These are phyloP conservation scores for Tricholoma sp. DNA, from an alignment of 768 basidiomycete genomes.

Conservation along the genomic window DNA sequence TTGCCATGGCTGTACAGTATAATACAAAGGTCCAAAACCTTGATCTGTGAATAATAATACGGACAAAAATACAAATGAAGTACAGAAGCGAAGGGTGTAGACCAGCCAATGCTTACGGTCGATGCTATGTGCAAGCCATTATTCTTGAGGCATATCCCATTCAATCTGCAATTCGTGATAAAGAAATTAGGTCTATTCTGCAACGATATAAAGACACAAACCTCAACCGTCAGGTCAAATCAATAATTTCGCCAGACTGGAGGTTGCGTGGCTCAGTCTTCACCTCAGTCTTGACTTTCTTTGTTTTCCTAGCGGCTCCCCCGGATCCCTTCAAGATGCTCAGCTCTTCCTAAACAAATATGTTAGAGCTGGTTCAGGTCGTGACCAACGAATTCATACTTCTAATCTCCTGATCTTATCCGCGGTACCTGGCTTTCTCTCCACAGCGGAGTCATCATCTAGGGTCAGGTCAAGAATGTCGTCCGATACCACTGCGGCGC, in stretches of 20 bases:
- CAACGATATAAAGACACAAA: not conserved
- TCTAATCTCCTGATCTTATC: not conserved
- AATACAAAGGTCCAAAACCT: no score
- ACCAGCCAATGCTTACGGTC: no score
- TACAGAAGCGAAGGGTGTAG: no score
- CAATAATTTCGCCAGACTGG: no score
- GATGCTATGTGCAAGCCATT: not conserved
- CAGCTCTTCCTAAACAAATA: not conserved
- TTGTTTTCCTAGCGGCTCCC: not conserved
- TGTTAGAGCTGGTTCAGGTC: not conserved
- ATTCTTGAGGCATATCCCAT: no score
- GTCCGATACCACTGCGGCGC: not conserved
- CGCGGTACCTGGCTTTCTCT: not conserved
- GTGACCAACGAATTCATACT: not conserved
- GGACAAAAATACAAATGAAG: no score
- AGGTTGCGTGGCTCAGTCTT: not conserved
- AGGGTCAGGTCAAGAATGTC: not conserved
- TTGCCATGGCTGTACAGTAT: no score
- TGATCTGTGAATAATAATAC: no score
- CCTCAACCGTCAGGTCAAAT: not conserved
- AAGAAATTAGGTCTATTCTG: not conserved
- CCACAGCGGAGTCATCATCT: not conserved
- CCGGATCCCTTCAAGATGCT: not conserved
- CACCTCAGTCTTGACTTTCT: not conserved
- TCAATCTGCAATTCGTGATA: not conserved